Percentiles rank a stretch among this genome's conserved stretches.
Evolutionary conservation across 495 filamentous ascomycete genomes (phyloP).

Genomic region (Neurospora cerealis): DNA sequence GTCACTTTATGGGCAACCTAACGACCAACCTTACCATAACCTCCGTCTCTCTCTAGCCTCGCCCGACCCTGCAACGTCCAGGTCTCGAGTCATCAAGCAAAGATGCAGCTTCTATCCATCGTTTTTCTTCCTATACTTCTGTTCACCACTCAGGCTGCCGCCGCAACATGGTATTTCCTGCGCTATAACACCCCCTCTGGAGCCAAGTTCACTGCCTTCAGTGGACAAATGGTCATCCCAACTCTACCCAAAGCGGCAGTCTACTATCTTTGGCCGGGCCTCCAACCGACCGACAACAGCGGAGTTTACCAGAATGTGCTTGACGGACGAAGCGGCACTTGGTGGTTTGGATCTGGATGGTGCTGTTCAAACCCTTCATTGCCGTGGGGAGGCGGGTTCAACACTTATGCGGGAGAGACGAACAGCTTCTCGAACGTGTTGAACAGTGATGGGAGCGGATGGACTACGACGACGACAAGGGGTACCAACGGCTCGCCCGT

Average conservation of each 20-base stretch:
- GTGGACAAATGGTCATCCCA: conserved; percentile 29
- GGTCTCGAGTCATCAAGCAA: background rate
- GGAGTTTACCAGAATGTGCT: conserved; percentile 35
- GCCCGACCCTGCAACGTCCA: background rate
- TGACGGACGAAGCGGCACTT: conserved; percentile 30
- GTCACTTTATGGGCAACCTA: background rate
- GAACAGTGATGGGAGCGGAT: conserved; percentile 10
- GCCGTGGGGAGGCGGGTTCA: conserved; percentile 32
- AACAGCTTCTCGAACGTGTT: conserved; percentile 20
- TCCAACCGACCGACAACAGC: conserved; percentile 30
- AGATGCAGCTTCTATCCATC: background rate
- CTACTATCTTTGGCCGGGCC: conserved; percentile 36
- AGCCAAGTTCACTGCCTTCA: conserved; percentile 26
- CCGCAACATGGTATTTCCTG: conserved; percentile 27
- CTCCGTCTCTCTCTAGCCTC: background rate
- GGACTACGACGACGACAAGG: conserved; percentile 14
- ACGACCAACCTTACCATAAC: background rate
- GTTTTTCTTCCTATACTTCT: conserved; percentile 11
- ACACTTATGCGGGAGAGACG: conserved; percentile 21
- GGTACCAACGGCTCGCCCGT: conserved; percentile 11
- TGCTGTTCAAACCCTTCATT: conserved; percentile 32
- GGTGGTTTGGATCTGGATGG: conserved; percentile 37
- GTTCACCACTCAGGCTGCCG: conserved; percentile 11
- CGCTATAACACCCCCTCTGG: conserved; percentile 24
- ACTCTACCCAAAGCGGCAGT: conserved; percentile 23